Conservation (phyloP, 2,329 filamentous ascomycete genomes). For the Pseudogymnoascus sp. region DNA sequence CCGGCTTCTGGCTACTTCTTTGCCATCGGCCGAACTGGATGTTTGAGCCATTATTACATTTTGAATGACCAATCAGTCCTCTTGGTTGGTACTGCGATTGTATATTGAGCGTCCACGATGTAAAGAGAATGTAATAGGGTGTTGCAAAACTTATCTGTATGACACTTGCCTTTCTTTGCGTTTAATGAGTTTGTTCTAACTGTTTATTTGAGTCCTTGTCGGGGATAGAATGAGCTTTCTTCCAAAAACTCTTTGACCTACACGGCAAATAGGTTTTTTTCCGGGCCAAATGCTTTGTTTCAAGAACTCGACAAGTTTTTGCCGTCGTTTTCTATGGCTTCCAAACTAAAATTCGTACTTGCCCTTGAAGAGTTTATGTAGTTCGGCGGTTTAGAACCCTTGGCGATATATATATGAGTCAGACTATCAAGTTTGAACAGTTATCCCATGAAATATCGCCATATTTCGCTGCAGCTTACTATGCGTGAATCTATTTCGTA, state of each 20-base stretch:
- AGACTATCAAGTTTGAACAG: background rate
- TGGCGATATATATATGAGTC: background rate
- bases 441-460: background rate
- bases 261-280: background rate
- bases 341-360: background rate
- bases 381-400: background rate
- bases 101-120: background rate
- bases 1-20: conserved; percentile 2
- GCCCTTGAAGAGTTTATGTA: background rate
- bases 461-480: background rate
- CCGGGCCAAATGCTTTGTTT: background rate
- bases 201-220: too few relatives aligned
- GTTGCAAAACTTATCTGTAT: background rate
- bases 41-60: background rate
- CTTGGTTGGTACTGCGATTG: background rate
- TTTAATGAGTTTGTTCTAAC: background rate
- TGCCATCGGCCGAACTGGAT: conserved; percentile 12
- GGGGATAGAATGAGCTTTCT: too few relatives aligned
- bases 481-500: background rate
- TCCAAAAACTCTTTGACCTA: background rate
- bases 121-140: background rate
- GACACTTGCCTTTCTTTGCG: too few relatives aligned
- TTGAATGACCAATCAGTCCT: background rate
- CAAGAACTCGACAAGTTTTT: background rate
- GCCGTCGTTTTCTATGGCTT: background rate